phyloP scores from a whole-genome alignment of 305 asterid species.

The Fraxinus floribunda region DNA sequence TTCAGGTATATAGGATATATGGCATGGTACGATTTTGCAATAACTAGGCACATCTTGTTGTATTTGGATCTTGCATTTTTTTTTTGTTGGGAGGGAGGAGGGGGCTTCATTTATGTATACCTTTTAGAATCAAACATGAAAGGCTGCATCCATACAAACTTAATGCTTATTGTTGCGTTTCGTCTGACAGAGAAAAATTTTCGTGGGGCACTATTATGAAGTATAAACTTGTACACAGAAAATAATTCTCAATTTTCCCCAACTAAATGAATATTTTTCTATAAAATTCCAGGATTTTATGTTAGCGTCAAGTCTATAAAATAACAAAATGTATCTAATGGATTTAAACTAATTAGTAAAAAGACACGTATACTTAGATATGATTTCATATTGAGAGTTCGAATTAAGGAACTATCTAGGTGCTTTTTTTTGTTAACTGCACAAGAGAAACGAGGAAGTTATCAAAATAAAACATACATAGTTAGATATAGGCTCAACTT shows the following conservation, averaged over 20 bases:
- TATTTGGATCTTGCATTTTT: background rate
- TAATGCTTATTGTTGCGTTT: background rate
- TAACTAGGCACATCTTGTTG: constrained; percentile 14
- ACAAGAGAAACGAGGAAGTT: background rate
- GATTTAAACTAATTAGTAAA: background rate
- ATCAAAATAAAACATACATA: background rate
- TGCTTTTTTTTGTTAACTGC: background rate
- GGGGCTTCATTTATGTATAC: background rate
- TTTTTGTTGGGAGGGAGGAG: background rate
- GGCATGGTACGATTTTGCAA: background rate
- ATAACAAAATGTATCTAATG: background rate
- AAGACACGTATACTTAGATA: background rate
- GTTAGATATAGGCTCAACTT: background rate
- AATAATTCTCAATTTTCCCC: background rate
- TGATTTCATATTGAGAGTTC: background rate
- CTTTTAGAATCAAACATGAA: background rate
- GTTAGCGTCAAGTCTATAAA: background rate
- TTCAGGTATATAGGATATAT: constrained; percentile 66
- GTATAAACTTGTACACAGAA: background rate
- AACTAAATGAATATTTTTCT: background rate
- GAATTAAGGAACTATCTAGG: background rate
- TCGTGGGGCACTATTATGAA: background rate
- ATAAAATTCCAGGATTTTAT: background rate
- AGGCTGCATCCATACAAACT: background rate
- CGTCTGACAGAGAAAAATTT: background rate